phyloP scores from a whole-genome alignment of 2,329 filamentous ascomycete genomes.

The Dactylellina leptospora region DNA sequence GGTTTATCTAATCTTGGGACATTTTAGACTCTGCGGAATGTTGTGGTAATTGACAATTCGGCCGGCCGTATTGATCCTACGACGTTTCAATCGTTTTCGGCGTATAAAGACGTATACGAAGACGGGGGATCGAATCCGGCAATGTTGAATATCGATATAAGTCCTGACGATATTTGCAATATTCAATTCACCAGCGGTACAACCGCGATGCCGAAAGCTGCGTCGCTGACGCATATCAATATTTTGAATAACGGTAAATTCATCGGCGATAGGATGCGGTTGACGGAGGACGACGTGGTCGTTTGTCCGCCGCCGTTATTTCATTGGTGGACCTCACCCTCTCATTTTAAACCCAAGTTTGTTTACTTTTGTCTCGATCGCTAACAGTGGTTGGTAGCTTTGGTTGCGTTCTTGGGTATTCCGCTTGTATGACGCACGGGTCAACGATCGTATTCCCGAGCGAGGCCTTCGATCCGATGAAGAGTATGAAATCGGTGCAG shows the following conservation, averaged over 20 bases:
- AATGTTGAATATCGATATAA: conserved; percentile 58
- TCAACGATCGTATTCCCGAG: conserved; percentile 83
- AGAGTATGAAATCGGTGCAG: conserved; percentile 72
- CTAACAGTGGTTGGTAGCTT: conserved; percentile 83
- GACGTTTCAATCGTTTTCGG: conserved; percentile 62
- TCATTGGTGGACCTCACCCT: conserved; percentile 66
- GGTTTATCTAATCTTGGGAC: no score
- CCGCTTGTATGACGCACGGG: conserved; percentile 85
- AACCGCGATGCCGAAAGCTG: conserved; percentile 87
- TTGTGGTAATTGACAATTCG: conserved; percentile 84
- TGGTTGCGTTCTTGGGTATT: conserved; percentile 89
- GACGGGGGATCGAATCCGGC: conserved; percentile 59
- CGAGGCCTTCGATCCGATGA: conserved; percentile 83
- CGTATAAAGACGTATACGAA: conserved; percentile 62
- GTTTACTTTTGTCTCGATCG: no score
- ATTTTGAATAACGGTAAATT: conserved; percentile 91
- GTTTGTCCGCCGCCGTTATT: conserved; percentile 86
- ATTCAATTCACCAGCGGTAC: conserved; percentile 90
- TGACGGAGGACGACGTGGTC: conserved; percentile 76
- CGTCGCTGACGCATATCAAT: conserved; percentile 82
- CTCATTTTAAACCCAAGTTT: no score
- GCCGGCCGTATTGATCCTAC: conserved; percentile 65
- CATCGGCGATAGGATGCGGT: conserved; percentile 84
- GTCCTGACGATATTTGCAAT: conserved; percentile 79
- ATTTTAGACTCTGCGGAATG: conserved; percentile 72